These are phyloP conservation scores for Linnemannia schmuckeri DNA, from an alignment of 192 early-diverging fungal species.

Conservation along the genomic window DNA sequence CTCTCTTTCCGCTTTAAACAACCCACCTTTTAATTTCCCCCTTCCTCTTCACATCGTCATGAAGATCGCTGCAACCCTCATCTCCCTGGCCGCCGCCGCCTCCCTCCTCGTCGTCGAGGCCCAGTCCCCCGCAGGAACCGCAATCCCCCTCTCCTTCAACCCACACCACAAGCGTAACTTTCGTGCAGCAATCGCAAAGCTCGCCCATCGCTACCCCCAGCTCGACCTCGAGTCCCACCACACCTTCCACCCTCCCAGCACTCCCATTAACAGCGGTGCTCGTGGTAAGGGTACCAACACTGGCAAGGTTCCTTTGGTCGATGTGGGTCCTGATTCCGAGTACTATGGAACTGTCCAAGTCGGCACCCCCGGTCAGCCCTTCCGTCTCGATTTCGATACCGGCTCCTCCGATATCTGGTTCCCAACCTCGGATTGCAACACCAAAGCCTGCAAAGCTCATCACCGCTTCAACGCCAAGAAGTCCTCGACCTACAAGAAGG, in stretches of 20 bases:
- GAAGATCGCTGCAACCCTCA: not conserved
- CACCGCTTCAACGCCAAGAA: conserved; percentile 60
- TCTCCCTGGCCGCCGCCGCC: not conserved
- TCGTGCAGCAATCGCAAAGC: conserved; percentile 15
- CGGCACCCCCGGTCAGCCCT: not conserved
- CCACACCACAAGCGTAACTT: conserved; percentile 23
- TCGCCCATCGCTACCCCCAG: conserved; percentile 1
- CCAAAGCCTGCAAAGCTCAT: conserved; percentile 55
- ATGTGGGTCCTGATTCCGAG: not conserved
- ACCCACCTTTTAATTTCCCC: not conserved
- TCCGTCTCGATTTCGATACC: conserved; percentile 16
- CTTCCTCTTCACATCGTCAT: not conserved
- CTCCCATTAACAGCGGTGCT: too few species aligned
- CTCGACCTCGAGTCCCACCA: conserved; percentile 8
- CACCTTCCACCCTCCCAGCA: not conserved
- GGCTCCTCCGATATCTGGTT: conserved; percentile 72
- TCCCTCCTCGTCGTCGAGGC: not conserved
- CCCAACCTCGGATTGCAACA: conserved; percentile 59
- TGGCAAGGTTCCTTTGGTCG: not conserved
- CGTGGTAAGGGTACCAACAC: not conserved
- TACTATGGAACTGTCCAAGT: conserved; percentile 15
- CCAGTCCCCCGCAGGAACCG: not conserved
- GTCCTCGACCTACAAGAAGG: conserved; percentile 65
- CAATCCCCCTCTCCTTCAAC: conserved; percentile 5
- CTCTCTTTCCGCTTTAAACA: not conserved